Conservation (phyloP, 129 eudicot species). For the Artemisia annua region DNA sequence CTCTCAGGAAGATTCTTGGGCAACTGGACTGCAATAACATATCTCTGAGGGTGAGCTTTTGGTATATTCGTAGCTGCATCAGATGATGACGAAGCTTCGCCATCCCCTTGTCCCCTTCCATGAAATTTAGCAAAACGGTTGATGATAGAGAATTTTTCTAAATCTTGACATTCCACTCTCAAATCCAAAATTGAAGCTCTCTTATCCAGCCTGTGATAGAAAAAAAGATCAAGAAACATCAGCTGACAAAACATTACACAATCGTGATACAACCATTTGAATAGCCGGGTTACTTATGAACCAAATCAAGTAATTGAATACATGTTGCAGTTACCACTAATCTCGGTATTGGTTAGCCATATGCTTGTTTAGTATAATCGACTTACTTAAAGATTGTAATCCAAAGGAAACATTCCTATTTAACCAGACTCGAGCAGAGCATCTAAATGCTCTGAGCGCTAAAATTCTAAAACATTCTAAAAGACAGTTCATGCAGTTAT, state of each 20-base stretch:
- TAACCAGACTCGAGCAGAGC: neutral
- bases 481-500: neutral
- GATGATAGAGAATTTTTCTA: slow-evolving; percentile 69
- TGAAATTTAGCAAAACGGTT: slow-evolving; percentile 78
- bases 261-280: neutral
- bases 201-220: slow-evolving; percentile 59
- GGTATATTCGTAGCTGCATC: slow-evolving; percentile 44
- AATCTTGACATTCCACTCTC: slow-evolving; percentile 73
- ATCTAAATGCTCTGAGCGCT: neutral
- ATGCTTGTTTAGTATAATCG: neutral
- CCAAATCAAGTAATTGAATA: neutral
- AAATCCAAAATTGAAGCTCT: slow-evolving; percentile 65
- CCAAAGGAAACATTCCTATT: neutral
- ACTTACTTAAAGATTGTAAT: neutral
- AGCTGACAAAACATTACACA: neutral
- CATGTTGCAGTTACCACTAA: neutral
- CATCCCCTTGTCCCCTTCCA: slow-evolving; percentile 69
- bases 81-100: slow-evolving; percentile 63
- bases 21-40: slow-evolving; percentile 63
- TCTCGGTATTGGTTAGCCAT: neutral
- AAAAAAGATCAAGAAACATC: neutral
- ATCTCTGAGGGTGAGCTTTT: slow-evolving; percentile 60
- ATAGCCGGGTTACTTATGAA: neutral
- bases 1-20: slow-evolving; percentile 80
- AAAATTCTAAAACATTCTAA: neutral